Conservation (phyloP, 2,329 filamentous ascomycete genomes). For the Elsinoe australis region DNA sequence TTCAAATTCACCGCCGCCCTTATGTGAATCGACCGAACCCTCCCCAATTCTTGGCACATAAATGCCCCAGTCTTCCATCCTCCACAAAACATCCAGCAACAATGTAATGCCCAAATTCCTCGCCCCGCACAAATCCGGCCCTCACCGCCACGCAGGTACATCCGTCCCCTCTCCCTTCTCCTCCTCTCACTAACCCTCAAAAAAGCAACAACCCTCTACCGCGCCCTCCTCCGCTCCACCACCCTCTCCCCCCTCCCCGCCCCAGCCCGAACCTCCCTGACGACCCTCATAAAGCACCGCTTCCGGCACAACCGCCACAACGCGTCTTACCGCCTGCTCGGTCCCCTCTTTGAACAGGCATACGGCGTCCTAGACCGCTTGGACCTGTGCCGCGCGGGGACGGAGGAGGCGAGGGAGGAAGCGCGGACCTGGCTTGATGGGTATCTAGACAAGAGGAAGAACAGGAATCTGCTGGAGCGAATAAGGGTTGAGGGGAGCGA, state of each 20-base stretch:
- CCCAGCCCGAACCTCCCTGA: neutral
- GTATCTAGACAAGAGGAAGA: slow-evolving; percentile 23
- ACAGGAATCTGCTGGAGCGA: slow-evolving; percentile 24
- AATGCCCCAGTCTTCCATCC: too few species aligned
- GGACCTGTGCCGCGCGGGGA: slow-evolving; percentile 25
- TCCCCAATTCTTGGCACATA: slow-evolving; percentile 1
- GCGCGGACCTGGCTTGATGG: slow-evolving; percentile 23
- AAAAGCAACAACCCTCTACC: slow-evolving; percentile 67
- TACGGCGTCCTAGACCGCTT: slow-evolving; percentile 51
- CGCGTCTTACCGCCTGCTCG: slow-evolving; percentile 45
- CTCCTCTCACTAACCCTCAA: too few species aligned
- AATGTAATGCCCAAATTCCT: slow-evolving; percentile 29
- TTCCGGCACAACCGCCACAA: slow-evolving; percentile 15
- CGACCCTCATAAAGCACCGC: slow-evolving; percentile 29
- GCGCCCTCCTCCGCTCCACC: slow-evolving; percentile 55
- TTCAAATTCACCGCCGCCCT: too few species aligned
- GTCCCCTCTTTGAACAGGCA: slow-evolving; percentile 56
- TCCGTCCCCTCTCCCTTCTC: neutral
- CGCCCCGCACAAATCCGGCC: slow-evolving; percentile 40
- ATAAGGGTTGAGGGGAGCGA: slow-evolving; percentile 20
- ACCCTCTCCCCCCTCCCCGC: neutral
- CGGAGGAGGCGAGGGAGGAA: neutral
- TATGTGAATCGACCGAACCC: too few species aligned
- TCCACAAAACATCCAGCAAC: too few species aligned
- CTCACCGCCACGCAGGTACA: slow-evolving; percentile 48